phyloP scores from a whole-genome alignment of 202 grass and related monocot genomes.

The Bolboschoenoplectus hybrid region DNA sequence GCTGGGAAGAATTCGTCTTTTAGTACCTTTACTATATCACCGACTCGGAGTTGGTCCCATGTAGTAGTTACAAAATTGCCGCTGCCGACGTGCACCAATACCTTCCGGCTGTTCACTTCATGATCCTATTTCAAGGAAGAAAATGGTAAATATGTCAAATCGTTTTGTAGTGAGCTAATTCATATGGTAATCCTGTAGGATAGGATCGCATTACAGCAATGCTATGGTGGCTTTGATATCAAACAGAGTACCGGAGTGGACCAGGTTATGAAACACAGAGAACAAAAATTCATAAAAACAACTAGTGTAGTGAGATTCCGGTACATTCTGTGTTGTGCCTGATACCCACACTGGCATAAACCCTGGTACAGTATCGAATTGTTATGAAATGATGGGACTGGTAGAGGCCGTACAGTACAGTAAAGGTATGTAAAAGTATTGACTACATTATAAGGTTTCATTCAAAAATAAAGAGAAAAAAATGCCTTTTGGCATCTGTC shows the following conservation, averaged over 20 bases:
- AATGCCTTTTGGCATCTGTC: not conserved
- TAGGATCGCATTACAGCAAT: not conserved
- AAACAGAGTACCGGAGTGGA: not conserved
- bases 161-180: not conserved
- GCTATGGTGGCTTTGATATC: slow-evolving; percentile 9
- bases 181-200: slow-evolving; percentile 5
- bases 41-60: slow-evolving; percentile 85
- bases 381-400: not conserved
- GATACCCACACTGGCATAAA: not conserved
- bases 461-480: not conserved
- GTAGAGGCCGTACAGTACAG: not conserved
- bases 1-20: slow-evolving; percentile 96
- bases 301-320: not conserved
- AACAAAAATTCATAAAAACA: not conserved
- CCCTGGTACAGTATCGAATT: not conserved
- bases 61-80: slow-evolving; percentile 65
- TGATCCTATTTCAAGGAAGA: slow-evolving; percentile 60
- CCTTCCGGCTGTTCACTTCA: slow-evolving; percentile 87
- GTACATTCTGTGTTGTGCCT: not conserved
- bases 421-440: not conserved
- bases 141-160: slow-evolving; percentile 22
- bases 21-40: slow-evolving; percentile 96
- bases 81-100: slow-evolving; percentile 61
- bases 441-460: not conserved
- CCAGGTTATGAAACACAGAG: slow-evolving; percentile 13